A percentile compares a stretch with the other conserved stretches of the same genome.
These are phyloP conservation scores for Gossypium schwendimanii DNA, from an alignment of 441 rosid genomes.

Conservation along the genomic window DNA sequence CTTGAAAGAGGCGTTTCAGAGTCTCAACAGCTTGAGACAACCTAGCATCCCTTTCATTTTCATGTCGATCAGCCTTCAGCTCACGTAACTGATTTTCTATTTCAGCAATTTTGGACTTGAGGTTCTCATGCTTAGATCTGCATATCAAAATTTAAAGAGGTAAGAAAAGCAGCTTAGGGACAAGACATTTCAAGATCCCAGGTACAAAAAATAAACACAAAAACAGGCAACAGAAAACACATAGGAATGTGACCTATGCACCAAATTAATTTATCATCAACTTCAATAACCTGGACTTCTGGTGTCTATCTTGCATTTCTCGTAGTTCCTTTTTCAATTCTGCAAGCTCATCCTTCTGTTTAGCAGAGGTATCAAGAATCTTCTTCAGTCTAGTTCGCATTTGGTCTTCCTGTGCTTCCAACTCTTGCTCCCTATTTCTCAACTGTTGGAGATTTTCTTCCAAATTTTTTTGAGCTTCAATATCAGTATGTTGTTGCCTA, in stretches of 20 bases:
- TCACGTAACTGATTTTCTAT: constrained; percentile 85
- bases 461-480: constrained; percentile 82
- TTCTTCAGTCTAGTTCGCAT: constrained; percentile 56
- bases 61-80: constrained; percentile 86
- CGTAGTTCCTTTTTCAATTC: constrained; percentile 62
- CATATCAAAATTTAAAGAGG: constrained; percentile 13
- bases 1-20: constrained; percentile 83
- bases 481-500: constrained; percentile 89
- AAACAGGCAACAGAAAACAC: not conserved
- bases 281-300: constrained; percentile 57
- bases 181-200: not conserved
- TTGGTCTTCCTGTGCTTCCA: constrained; percentile 71
- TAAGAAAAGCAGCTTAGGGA: constrained; percentile 4
- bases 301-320: constrained; percentile 68
- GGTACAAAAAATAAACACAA: not conserved
- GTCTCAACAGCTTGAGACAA: constrained; percentile 87
- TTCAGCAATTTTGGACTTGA: constrained; percentile 77
- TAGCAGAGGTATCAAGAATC: constrained; percentile 53
- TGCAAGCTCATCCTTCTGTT: constrained; percentile 55
- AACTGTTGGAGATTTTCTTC: constrained; percentile 94
- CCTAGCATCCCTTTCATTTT: constrained; percentile 88
- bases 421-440: constrained; percentile 70
- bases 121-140: constrained; percentile 67
- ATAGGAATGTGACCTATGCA: not conserved
- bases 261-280: constrained; percentile 13